These are phyloP conservation scores for Apiospora marii DNA, from an alignment of 2,329 filamentous ascomycete genomes.

Conservation along the genomic window DNA sequence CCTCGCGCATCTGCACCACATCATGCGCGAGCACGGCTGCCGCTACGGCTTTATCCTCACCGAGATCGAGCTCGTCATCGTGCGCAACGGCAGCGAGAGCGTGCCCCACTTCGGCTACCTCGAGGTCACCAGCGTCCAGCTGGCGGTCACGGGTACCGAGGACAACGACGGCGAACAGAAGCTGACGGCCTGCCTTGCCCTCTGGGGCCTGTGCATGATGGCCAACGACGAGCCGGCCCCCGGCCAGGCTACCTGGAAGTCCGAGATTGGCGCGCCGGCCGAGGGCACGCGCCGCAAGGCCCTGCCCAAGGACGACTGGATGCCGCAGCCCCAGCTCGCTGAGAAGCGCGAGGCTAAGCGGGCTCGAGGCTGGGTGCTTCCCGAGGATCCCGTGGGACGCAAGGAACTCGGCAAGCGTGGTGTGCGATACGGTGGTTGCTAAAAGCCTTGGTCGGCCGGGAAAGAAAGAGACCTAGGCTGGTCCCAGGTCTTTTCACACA, in stretches of 20 bases:
- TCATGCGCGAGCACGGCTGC: conserved; percentile 92
- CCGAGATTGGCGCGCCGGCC: conserved; percentile 78
- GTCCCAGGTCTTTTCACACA: background rate
- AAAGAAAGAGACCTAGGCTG: background rate
- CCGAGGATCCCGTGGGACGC: conserved; percentile 75
- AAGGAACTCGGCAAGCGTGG: conserved; percentile 76
- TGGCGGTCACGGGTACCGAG: conserved; percentile 50
- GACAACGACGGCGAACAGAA: conserved; percentile 50
- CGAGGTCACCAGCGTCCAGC: conserved; percentile 72
- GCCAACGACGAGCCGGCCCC: conserved; percentile 67
- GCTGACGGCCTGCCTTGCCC: conserved; percentile 75
- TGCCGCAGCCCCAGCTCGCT: conserved; percentile 74
- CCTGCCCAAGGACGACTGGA: conserved; percentile 75
- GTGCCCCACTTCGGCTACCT: conserved; percentile 89
- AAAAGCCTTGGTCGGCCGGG: conserved; percentile 25
- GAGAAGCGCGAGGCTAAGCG: conserved; percentile 82
- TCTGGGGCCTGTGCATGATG: conserved; percentile 81
- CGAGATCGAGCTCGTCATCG: conserved; percentile 92
- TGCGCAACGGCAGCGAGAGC: conserved; percentile 76
- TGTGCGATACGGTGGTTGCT: conserved; percentile 62
- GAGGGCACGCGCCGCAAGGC: conserved; percentile 76
- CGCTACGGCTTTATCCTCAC: conserved; percentile 97
- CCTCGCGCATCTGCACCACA: conserved; percentile 84
- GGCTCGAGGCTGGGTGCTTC: conserved; percentile 76
- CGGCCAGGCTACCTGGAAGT: conserved; percentile 69